Evolutionary conservation across 371 early-diverging fungal genomes (phyloP), one percentile per base, ranked within the genome.

Genomic region (Mucor circinelloides): DNA sequence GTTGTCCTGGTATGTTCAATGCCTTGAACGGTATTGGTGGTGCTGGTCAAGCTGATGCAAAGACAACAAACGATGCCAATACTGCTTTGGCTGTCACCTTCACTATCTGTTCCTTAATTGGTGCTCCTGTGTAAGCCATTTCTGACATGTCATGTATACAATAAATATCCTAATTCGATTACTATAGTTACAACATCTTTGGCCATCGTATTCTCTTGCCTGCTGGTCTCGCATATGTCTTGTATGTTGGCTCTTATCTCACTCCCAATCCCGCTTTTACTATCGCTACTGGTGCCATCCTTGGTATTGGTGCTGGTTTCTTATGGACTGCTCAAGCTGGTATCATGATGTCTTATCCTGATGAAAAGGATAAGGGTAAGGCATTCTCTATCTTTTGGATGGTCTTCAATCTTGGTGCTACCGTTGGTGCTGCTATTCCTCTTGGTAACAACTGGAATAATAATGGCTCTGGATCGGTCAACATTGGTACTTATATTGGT

Each of bases 1-100:
- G 89, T 64, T 90, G 90, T 69, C 93, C 94, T 17, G 94, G 93
- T 63, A 93, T 93, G 94, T 94, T 90, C 83, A 94, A 94, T 71
- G 93, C 92, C 63, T 75, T 93, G 58, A 86, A 85, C 67, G 87
- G 88, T 61, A 78, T 78, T 91, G 87, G 87, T 40, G 79, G 84
- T 62, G 86, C 77, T 38, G 89, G 89, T 66, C 82, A 85, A 46
- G 66, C 70, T 27, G 89, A 91, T 77, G 78, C 81, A 44, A 87
- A 82, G 36, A 85, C 86, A 17, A 84, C 84, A 6, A 85, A 88
- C 74, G 84, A 85, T 65, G 92, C 92, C 69, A 85, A 86, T 60
- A 90, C 87, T 10, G 90, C 92, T 58, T 81, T 91, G 17, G 84
- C 90, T 52, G 77, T 84, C 32, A 81, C 88, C 82, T 44, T 91